phyloP scores from a whole-genome alignment of 768 basidiomycete species.

The Fibroporia radiculosa region DNA sequence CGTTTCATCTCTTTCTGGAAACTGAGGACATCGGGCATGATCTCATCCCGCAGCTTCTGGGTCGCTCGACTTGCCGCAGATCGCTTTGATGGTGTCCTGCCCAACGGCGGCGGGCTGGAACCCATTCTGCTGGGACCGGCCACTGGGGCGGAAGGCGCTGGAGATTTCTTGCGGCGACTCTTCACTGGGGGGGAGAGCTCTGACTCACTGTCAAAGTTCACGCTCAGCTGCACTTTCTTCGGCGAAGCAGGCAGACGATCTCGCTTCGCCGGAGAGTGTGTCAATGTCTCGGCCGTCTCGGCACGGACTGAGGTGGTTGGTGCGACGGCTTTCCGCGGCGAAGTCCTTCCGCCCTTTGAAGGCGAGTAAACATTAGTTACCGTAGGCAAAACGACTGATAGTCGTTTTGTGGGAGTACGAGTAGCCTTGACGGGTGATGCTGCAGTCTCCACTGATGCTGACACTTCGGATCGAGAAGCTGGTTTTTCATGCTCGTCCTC shows the following conservation, averaged over 20 bases:
- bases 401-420: constrained; percentile 1
- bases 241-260: neutral
- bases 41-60: constrained; percentile 34
- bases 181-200: constrained; percentile 1
- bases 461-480: neutral
- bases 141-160: constrained; percentile 5
- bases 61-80: constrained; percentile 48
- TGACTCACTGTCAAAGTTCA: neutral
- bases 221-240: constrained; percentile 4
- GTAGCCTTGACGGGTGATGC: neutral
- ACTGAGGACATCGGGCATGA: constrained; percentile 73
- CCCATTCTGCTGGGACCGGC: constrained; percentile 14
- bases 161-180: neutral
- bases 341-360: constrained; percentile 3
- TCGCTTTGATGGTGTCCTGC: constrained; percentile 27
- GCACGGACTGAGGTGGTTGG: constrained; percentile 17
- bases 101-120: constrained; percentile 9
- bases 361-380: constrained; percentile 10
- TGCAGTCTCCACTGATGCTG: neutral
- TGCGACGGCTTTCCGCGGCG: constrained; percentile 5
- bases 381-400: constrained; percentile 12
- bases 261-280: constrained; percentile 13
- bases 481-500: constrained; percentile 3
- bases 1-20: constrained; percentile 61
- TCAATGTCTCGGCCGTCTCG: constrained; percentile 19